Evolutionary conservation across 129 eudicot species (phyloP).

Genomic region (Dittrichia graveolens): DNA sequence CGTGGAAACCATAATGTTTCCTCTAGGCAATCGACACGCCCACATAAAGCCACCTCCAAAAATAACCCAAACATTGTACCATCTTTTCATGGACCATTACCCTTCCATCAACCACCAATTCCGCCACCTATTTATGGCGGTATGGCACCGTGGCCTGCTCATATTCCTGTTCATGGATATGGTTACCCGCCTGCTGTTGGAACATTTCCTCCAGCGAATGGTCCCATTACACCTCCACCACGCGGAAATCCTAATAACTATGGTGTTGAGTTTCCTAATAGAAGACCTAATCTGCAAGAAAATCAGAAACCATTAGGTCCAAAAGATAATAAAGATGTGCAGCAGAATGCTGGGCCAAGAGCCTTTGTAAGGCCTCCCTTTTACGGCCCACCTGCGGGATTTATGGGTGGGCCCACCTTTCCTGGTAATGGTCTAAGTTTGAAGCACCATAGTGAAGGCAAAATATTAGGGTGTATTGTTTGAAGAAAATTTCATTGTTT

Average conservation of each 20-base stretch:
- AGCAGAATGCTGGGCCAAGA: slow-evolving; percentile 62
- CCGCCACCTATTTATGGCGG: slow-evolving; percentile 62
- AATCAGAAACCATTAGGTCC: slow-evolving; percentile 51
- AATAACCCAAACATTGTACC: slow-evolving; percentile 55
- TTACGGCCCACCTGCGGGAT: slow-evolving; percentile 65
- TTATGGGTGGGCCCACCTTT: slow-evolving; percentile 59
- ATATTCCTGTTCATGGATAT: slow-evolving; percentile 60
- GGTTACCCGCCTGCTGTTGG: slow-evolving; percentile 51
- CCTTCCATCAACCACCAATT: slow-evolving; percentile 57
- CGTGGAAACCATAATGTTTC: slow-evolving; percentile 49
- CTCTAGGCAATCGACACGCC: slow-evolving; percentile 57
- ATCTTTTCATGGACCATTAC: slow-evolving; percentile 58
- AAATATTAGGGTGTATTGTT: not conserved
- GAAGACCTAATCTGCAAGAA: slow-evolving; percentile 60
- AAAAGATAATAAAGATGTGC: slow-evolving; percentile 44
- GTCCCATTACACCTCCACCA: slow-evolving; percentile 44
- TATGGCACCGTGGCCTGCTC: slow-evolving; percentile 62
- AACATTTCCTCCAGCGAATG: slow-evolving; percentile 56
- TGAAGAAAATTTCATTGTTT: not conserved
- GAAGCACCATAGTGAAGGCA: not conserved
- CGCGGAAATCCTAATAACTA: slow-evolving; percentile 47
- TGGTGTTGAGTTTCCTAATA: slow-evolving; percentile 45
- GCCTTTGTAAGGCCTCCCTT: slow-evolving; percentile 70
- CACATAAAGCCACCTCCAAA: slow-evolving; percentile 56
- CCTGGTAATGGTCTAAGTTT: slow-evolving; percentile 52